phyloP scores from a whole-genome alignment of 2,329 filamentous ascomycete species.

The Diaporthe sp. region DNA sequence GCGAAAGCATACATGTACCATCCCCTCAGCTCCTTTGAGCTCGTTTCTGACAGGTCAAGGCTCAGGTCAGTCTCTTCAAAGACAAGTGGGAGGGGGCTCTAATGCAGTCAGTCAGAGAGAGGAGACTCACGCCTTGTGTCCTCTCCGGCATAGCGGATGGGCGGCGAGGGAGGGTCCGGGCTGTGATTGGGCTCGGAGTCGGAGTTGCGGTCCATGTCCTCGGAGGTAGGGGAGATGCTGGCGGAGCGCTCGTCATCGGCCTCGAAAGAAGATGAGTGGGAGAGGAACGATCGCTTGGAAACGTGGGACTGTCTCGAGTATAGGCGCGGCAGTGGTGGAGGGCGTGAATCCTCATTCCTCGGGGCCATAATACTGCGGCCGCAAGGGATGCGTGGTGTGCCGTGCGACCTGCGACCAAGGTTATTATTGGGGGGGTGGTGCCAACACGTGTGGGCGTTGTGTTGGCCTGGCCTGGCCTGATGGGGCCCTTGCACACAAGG shows the following conservation, averaged over 20 bases:
- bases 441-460: not conserved
- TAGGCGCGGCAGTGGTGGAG: conserved; percentile 59
- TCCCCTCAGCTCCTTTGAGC: conserved; percentile 85
- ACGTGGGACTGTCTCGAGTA: conserved; percentile 63
- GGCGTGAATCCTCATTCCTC: conserved; percentile 51
- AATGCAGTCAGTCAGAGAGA: not conserved
- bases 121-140: conserved; percentile 73
- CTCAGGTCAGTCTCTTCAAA: not conserved
- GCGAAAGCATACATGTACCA: conserved; percentile 99
- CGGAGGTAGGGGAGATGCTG: conserved; percentile 43
- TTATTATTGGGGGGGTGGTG: not conserved
- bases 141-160: conserved; percentile 79
- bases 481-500: conserved; percentile 11
- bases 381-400: conserved; percentile 3
- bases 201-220: conserved; percentile 31
- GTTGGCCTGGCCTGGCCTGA: conserved; percentile 18
- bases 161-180: conserved; percentile 46
- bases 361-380: conserved; percentile 49
- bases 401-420: conserved; percentile 16
- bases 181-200: conserved; percentile 31
- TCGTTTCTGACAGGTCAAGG: conserved; percentile 68
- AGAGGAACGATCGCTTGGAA: conserved; percentile 69
- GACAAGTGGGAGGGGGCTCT: not conserved
- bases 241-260: conserved; percentile 77
- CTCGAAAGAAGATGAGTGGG: conserved; percentile 74